phyloP scores from a whole-genome alignment of 1,139 yeast species.

The Zhuliangozyma blackwelliae region DNA sequence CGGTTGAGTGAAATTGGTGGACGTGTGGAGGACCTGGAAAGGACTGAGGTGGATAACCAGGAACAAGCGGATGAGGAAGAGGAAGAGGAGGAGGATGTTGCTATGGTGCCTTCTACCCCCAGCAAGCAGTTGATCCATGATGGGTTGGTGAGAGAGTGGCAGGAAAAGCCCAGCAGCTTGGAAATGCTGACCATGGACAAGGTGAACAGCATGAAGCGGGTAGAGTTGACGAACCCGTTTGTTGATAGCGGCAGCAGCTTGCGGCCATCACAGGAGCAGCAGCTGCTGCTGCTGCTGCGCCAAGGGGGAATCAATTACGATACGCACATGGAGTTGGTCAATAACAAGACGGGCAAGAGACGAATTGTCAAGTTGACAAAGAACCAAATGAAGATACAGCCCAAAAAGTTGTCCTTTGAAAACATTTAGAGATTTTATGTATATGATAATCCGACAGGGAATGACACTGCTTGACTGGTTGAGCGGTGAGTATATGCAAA shows the following conservation, averaged over 20 bases:
- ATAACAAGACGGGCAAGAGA: constrained; percentile 36
- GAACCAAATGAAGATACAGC: constrained; percentile 34
- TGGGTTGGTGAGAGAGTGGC: constrained; percentile 33
- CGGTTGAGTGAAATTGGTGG: constrained; percentile 14
- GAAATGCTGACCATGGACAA: constrained; percentile 31
- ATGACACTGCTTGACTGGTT: too few species aligned
- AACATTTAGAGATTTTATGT: constrained; percentile 17
- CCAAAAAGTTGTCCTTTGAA: constrained; percentile 28
- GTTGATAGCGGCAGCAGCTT: constrained; percentile 4
- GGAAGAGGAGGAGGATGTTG: constrained; percentile 6
- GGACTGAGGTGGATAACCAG: not conserved
- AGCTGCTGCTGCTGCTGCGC: too few species aligned
- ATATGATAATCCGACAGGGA: not conserved
- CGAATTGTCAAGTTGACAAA: constrained; percentile 29
- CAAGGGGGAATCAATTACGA: constrained; percentile 21
- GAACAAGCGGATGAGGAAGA: constrained; percentile 13
- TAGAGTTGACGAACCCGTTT: constrained; percentile 10
- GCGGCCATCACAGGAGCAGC: not conserved
- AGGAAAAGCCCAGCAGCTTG: constrained; percentile 27
- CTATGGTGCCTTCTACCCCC: constrained; percentile 25
- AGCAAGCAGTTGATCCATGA: constrained; percentile 32
- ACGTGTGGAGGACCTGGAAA: constrained; percentile 5
- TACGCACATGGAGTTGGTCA: constrained; percentile 38
- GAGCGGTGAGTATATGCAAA: too few species aligned
- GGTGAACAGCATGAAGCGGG: constrained; percentile 6